Evolutionary conservation across 2,329 filamentous ascomycete genomes (phyloP).

Genomic region (Oidium heveae): DNA sequence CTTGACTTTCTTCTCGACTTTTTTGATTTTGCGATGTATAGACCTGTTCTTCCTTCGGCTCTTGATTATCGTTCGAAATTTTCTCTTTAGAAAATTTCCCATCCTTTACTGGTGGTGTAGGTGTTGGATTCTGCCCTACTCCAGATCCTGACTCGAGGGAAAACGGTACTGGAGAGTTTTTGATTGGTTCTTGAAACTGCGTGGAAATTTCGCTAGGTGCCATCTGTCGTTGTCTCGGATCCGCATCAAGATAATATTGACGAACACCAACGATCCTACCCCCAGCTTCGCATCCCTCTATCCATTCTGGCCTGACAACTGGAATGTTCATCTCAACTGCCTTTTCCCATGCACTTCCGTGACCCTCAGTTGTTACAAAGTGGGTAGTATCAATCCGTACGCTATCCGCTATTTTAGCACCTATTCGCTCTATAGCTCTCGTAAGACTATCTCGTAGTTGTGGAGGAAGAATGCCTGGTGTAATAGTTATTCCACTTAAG

Average conservation of each 20-base stretch:
- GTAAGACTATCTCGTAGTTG: constrained; percentile 47
- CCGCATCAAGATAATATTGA: constrained; percentile 86
- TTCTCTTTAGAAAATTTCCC: neutral
- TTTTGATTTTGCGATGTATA: neutral
- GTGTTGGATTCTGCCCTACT: constrained; percentile 8
- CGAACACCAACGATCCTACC: constrained; percentile 83
- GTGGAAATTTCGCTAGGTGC: constrained; percentile 4
- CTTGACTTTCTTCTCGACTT: neutral
- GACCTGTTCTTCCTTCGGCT: neutral
- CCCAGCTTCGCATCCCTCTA: constrained; percentile 84
- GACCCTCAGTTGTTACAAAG: constrained; percentile 86
- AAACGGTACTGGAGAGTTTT: constrained; percentile 3
- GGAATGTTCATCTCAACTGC: constrained; percentile 95
- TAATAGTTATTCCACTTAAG: constrained; percentile 82
- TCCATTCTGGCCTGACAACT: constrained; percentile 88
- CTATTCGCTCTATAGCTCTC: constrained; percentile 61
- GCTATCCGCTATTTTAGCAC: constrained; percentile 69
- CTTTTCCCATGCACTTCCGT: constrained; percentile 82
- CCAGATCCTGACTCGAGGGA: constrained; percentile 7
- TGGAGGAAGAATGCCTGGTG: constrained; percentile 60
- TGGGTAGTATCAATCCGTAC: constrained; percentile 96
- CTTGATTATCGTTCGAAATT: neutral
- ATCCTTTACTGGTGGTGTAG: constrained; percentile 12
- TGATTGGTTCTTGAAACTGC: constrained; percentile 5
- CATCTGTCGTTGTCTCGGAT: constrained; percentile 18